Base-by-base conservation (phyloP, 768 basidiomycete species). In the Lentinula lateritia region DNA sequence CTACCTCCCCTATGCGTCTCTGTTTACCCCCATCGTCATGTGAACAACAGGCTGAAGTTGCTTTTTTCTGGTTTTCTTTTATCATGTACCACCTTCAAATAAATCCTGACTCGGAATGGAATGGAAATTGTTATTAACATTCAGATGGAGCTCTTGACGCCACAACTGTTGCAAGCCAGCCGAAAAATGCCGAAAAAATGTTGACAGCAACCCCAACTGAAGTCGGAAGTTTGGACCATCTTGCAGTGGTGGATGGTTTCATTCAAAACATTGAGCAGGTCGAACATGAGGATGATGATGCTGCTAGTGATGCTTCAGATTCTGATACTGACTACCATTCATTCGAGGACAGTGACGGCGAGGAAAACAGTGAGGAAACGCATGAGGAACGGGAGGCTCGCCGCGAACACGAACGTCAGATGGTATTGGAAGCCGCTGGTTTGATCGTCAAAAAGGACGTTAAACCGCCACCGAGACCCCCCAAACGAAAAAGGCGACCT, bases 381-480 rank as follows among this genome's bases (percentile, higher is more conserved):
- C 77, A 76, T 43, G 81, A 78, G 46, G 84, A 87, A 58, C 76
- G 75, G 10, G 79, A 79, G 56, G 82, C 84, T 16, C 83, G 92
- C 35, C 46, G 55, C 39, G 92, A 87, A 61, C 74, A 81, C 16
- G 94, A 96, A 69, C 80, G 92, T 20, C 85, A 85, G 65, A 81
- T 88, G 18, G 92, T 97, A 6, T 76, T 98, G n/a, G 86, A 92
- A 69, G 90, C 92, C 0, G 94, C 94, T 0, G 95, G 95, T 2
- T 76, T 97, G 28, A 85, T 93, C 60, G 80, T 96, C 50, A 86
- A 88, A 64, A 74, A 81, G 41, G 84, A 86, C 61, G 78, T 80
- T 15, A 78, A 78, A 46, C 78, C 82, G 1, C 85, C 80, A 2
- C 79, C 78, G 16, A 74, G 71, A 6, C 78, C 74, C 8, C 68